phyloP scores from a whole-genome alignment of 2,329 filamentous ascomycete genomes.

The Scortechinia acanthostroma region DNA sequence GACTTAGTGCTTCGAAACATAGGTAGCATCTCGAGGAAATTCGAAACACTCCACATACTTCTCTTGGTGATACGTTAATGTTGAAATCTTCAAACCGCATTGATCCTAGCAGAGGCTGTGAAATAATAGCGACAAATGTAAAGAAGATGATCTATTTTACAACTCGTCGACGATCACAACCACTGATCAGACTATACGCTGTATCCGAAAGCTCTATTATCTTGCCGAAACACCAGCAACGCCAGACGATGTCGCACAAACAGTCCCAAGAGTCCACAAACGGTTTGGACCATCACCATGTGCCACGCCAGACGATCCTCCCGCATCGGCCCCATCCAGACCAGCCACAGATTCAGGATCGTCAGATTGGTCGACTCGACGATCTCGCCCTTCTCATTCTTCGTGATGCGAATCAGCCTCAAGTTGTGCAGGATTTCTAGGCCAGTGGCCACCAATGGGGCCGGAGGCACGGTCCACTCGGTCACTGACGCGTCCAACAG shows the following conservation, averaged over 20 bases:
- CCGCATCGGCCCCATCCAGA: conserved; percentile 85
- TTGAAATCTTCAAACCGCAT: no score
- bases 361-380: conserved; percentile 84
- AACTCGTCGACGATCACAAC: no score
- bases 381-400: conserved; percentile 63
- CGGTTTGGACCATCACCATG: conserved; percentile 71
- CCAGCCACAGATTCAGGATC: conserved; percentile 88
- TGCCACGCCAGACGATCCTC: conserved; percentile 79
- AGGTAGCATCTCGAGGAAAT: no score
- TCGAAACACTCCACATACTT: no score
- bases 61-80: no score
- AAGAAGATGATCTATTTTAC: no score
- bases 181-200: conserved; percentile 22
- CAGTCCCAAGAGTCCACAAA: conserved; percentile 73
- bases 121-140: no score
- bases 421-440: conserved; percentile 66
- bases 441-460: conserved; percentile 47
- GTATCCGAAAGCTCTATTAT: conserved; percentile 66
- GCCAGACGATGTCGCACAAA: conserved; percentile 82
- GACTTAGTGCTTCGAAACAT: no score
- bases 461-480: conserved; percentile 69
- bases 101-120: no score
- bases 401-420: conserved; percentile 60
- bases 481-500: conserved; percentile 82
- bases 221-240: conserved; percentile 79